Base-by-base conservation (phyloP, 805 yeast species). In the Jamesozyma lodderae region DNA sequence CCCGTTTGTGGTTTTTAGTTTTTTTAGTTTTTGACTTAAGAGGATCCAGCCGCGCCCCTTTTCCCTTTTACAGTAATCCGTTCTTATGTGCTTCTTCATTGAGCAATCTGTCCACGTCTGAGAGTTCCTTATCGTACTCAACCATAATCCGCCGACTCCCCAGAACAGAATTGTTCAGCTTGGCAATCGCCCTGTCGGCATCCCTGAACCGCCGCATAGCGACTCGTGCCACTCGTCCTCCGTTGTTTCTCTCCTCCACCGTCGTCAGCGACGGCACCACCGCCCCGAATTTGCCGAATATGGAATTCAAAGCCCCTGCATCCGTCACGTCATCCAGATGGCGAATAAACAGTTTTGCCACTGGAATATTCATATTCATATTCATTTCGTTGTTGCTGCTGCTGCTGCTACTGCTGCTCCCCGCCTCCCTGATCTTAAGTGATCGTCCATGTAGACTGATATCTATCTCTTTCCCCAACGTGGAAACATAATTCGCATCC, bases 401-500 rank as follows among this genome's bases (percentile, higher is more conserved):
- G 36, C 44, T 40, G 23, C 47, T 36, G 73, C 45, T 27, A 10
- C 5, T 24, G n/a, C 19, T 67, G 67, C 48, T 23, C 10, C 19
- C 15, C 8, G 35, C 13, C 20, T 13, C 15, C 6, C 14, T 20
- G 6, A 85, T 69, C 42, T 75, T 71, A 22, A 88, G 46, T 2
- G 70, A 63, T 48, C 79, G 74, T 1, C 79, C 83, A 53, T 57
- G 83, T 33, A 88, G 59, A 27, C 73, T 62, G 4, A 57, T 87
- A 41, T 70, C 65, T 53, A 84, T 56, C 1, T 82, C 59, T 41
- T 72, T 68, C 25, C 72, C 59, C 1, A n/a, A n/a, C n/a, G n/a
- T n/a, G n/a, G n/a, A n/a, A n/a, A 78, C 84, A 55, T 87, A 90
- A 7, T 77, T 80, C 0, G 81, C 80, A 48, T 86, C 96, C 15